phyloP scores from a whole-genome alignment of 495 filamentous ascomycete species.

The Penicillium maclennaniae region DNA sequence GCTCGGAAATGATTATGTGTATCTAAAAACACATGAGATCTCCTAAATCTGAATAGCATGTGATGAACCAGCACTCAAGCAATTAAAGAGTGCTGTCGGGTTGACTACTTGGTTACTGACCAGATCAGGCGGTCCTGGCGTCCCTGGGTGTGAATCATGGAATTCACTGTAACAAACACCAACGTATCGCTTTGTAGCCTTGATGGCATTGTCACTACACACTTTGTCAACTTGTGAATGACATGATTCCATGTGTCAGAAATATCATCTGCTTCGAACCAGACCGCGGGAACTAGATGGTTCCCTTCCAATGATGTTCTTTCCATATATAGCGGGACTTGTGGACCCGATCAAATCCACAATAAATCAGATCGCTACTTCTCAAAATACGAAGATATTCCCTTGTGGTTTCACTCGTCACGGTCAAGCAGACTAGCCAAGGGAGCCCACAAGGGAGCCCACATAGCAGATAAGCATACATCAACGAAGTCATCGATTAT shows the following conservation, averaged over 20 bases:
- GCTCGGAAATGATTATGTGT: too few species aligned
- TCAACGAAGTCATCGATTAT: background rate
- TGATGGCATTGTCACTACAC: background rate
- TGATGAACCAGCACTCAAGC: background rate
- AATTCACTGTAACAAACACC: too few species aligned
- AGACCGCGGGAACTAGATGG: background rate
- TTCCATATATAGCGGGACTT: background rate
- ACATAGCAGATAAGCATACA: constrained; percentile 3
- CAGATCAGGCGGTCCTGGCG: background rate
- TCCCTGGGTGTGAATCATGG: too few species aligned
- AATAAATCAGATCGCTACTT: background rate
- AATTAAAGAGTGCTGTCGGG: background rate
- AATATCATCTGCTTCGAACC: background rate
- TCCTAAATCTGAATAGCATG: too few species aligned
- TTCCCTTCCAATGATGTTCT: background rate
- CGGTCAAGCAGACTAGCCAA: background rate
- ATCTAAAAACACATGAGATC: too few species aligned
- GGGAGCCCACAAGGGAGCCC: background rate
- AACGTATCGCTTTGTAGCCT: background rate
- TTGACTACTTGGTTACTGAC: background rate
- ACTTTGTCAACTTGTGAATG: background rate
- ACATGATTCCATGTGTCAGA: background rate
- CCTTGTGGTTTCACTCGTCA: background rate
- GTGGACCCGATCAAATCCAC: background rate
- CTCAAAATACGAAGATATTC: background rate